Conservation (phyloP, 192 early-diverging fungal species). For the Gryganskiella cystojenkinii region DNA sequence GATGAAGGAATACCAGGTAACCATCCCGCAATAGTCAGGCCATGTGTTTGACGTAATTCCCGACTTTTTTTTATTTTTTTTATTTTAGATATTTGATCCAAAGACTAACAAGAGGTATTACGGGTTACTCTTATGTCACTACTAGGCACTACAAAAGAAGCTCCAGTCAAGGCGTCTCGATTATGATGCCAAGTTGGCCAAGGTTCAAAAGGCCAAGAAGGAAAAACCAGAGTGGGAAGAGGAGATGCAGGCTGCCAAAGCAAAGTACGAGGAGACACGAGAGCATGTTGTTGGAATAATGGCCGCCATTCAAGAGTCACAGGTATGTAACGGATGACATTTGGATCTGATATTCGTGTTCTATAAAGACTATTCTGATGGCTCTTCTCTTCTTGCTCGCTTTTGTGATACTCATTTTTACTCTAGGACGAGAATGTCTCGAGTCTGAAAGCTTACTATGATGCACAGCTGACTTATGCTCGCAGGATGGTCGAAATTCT, state of each 20-base stretch:
- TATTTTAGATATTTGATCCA: background rate
- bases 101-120: background rate
- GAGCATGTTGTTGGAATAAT: constrained; percentile 79
- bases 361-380: background rate
- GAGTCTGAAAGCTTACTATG: constrained; percentile 16
- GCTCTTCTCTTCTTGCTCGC: background rate
- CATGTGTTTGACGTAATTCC: no score
- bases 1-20: constrained; percentile 33
- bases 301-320: constrained; percentile 80
- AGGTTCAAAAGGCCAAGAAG: constrained; percentile 88
- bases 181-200: constrained; percentile 90
- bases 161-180: constrained; percentile 89
- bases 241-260: constrained; percentile 84
- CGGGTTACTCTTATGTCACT: constrained; percentile 48
- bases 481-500: constrained; percentile 24
- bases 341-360: background rate
- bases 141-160: constrained; percentile 79
- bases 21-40: no score
- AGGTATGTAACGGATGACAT: constrained; percentile 60
- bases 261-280: constrained; percentile 92
- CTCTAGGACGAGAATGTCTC: constrained; percentile 13
- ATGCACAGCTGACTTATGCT: constrained; percentile 19
- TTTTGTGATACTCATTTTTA: background rate
- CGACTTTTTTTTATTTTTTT: background rate
- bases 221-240: constrained; percentile 89